phyloP scores from a whole-genome alignment of 1,284 basidiomycete genomes.

The Puccinia triticina region DNA sequence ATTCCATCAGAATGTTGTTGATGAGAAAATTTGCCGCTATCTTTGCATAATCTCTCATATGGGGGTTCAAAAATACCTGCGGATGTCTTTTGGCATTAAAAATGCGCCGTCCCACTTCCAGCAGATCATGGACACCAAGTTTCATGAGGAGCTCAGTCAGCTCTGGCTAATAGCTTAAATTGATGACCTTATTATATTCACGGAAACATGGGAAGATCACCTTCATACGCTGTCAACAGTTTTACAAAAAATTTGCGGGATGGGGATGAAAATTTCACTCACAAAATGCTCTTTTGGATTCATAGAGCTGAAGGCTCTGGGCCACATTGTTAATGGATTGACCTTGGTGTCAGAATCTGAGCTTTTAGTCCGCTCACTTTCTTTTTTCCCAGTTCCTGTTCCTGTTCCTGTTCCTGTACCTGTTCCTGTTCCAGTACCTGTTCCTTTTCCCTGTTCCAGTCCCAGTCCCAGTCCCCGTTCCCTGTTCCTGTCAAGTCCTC shows the following conservation, averaged over 20 bases:
- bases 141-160: neutral
- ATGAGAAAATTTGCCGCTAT: neutral
- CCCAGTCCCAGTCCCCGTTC: no score
- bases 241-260: neutral
- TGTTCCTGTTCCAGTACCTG: no score
- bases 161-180: neutral
- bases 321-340: constrained; percentile 5
- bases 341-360: no score
- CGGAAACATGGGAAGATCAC: neutral
- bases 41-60: neutral
- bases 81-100: constrained; percentile 1
- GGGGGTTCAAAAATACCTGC: neutral
- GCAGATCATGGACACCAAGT: neutral
- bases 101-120: constrained; percentile 20
- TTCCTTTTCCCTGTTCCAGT: no score
- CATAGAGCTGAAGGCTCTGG: constrained; percentile 3
- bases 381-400: no score
- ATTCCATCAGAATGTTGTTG: constrained; percentile 5
- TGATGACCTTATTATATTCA: neutral
- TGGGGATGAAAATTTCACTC: neutral
- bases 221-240: neutral
- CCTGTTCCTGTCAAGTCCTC: no score
- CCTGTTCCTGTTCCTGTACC: no score
- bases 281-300: neutral
- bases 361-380: no score